Conservation (phyloP, 352 stramenopile genomes). For the Phytophthora sp. region DNA sequence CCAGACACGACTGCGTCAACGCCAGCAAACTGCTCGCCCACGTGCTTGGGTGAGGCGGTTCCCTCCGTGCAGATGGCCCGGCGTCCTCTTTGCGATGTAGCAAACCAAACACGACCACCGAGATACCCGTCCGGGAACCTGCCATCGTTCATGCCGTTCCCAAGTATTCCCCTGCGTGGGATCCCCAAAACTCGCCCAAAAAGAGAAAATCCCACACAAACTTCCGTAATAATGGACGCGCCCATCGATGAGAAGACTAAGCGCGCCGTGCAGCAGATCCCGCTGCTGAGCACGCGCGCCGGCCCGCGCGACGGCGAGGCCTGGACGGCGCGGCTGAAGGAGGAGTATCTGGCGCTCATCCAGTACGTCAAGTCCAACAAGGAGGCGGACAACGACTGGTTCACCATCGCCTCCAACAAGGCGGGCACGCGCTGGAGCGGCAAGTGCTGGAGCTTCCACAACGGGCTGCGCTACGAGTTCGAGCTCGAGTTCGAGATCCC, state of each 20-base stretch:
- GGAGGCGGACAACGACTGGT: constrained; percentile 90
- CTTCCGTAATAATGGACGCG: constrained; percentile 54
- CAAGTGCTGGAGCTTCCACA: constrained; percentile 91
- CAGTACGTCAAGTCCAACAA: constrained; percentile 93
- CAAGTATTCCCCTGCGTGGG: no score
- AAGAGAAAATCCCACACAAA: not conserved
- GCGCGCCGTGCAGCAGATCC: constrained; percentile 84
- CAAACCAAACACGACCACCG: no score
- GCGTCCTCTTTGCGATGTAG: not conserved
- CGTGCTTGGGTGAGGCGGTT: constrained; percentile 15
- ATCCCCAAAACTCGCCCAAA: no score
- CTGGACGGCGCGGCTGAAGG: constrained; percentile 87
- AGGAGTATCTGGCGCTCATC: constrained; percentile 89
- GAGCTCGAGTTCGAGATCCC: constrained; percentile 88
- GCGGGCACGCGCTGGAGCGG: constrained; percentile 82
- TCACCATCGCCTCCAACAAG: constrained; percentile 89
- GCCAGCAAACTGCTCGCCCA: not conserved
- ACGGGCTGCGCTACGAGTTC: constrained; percentile 88
- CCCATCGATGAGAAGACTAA: constrained; percentile 84
- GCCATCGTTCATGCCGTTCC: no score
- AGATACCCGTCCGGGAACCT: not conserved
- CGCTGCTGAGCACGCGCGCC: constrained; percentile 79
- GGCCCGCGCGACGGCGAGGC: constrained; percentile 78
- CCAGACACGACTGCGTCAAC: not conserved
- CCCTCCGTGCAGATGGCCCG: not conserved